These are phyloP conservation scores for Prunella vulgaris DNA, from an alignment of 257 asterid genomes.

Conservation along the genomic window DNA sequence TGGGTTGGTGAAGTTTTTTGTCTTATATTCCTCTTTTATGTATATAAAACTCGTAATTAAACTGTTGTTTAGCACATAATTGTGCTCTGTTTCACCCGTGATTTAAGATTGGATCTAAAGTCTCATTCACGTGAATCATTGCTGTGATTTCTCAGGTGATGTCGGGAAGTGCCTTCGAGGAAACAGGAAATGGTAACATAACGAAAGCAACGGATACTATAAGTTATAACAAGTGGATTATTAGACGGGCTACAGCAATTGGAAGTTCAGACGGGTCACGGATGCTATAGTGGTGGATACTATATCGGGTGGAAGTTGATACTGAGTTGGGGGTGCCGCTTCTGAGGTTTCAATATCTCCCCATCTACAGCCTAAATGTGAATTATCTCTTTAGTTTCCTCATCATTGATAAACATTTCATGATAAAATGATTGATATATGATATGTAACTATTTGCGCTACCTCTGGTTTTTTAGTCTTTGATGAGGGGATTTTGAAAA, in stretches of 20 bases:
- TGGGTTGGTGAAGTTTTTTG: not conserved
- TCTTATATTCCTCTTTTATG: not conserved
- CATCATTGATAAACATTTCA: not conserved
- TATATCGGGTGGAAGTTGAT: no score
- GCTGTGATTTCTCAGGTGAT: constrained; percentile 8
- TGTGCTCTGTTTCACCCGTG: not conserved
- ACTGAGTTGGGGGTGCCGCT: no score
- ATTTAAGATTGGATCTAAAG: constrained; percentile 16
- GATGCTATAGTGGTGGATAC: no score
- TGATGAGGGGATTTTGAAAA: not conserved
- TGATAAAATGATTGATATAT: not conserved
- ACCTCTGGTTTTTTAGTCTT: not conserved
- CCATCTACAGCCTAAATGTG: not conserved
- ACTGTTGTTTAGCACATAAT: not conserved
- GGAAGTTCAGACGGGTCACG: not conserved
- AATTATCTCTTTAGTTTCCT: not conserved
- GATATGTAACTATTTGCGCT: not conserved
- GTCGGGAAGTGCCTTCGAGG: not conserved
- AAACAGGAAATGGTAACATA: not conserved
- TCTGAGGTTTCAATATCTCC: constrained; percentile 1
- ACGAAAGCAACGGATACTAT: not conserved
- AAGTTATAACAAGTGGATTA: not conserved
- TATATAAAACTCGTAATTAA: not conserved
- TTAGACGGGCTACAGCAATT: not conserved
- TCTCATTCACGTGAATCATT: not conserved